Evolutionary conservation across 176 grass and related monocot species (phyloP).

Genomic region (Leersia perrieri): DNA sequence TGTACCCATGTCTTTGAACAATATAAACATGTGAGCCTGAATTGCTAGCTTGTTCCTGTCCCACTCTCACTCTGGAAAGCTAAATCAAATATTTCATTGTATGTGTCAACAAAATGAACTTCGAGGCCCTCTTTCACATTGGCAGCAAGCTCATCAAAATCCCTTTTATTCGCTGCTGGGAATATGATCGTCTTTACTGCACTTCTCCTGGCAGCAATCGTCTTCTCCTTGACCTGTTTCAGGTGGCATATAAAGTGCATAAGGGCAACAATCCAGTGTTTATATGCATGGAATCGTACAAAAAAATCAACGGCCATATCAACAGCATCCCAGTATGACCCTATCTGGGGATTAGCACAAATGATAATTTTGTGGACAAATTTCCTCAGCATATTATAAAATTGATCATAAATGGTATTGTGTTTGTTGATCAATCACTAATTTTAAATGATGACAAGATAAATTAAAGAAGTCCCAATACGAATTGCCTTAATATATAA

Average conservation of each 20-base stretch:
- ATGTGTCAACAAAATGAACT: constrained; percentile 86
- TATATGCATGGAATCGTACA: neutral
- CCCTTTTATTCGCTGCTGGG: constrained; percentile 81
- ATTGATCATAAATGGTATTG: neutral
- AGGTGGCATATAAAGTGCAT: neutral
- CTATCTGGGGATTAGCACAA: neutral
- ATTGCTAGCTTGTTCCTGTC: constrained; percentile 42
- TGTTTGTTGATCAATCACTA: neutral
- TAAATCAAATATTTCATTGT: constrained; percentile 69
- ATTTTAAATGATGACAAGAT: neutral
- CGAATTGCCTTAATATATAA: neutral
- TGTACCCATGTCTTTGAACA: neutral
- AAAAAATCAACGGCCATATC: neutral
- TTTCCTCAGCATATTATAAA: neutral
- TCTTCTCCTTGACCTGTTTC: constrained; percentile 97
- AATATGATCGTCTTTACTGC: constrained; percentile 83
- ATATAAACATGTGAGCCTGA: neutral
- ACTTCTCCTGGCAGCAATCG: constrained; percentile 87
- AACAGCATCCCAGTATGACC: neutral
- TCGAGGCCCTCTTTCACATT: constrained; percentile 96
- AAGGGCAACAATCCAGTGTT: neutral
- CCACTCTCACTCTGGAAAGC: constrained; percentile 45
- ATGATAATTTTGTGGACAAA: neutral
- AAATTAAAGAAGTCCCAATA: neutral
- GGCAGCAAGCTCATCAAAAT: constrained; percentile 80